These are phyloP conservation scores for Lolium rigidum DNA, from an alignment of 176 grass and related monocot genomes.

Conservation along the genomic window DNA sequence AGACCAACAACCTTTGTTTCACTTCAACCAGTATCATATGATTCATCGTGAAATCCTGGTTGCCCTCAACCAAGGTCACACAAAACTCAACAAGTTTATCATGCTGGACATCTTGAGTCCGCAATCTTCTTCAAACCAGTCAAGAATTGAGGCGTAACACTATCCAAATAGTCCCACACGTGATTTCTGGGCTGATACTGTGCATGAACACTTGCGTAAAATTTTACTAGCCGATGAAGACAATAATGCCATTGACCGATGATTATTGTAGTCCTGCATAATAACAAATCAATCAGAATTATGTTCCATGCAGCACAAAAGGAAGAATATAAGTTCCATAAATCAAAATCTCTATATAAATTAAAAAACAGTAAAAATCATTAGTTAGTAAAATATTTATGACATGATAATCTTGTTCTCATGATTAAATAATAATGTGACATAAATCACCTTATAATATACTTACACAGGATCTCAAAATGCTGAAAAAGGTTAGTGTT, in stretches of 20 bases:
- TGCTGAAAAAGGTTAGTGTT: slow-evolving; percentile 75
- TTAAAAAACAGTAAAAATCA: too few species aligned
- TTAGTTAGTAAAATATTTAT: slow-evolving; percentile 38
- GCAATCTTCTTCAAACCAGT: slow-evolving; percentile 84
- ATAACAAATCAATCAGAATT: slow-evolving; percentile 38
- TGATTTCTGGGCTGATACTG: slow-evolving; percentile 78
- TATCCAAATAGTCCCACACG: slow-evolving; percentile 96
- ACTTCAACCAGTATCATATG: slow-evolving; percentile 95
- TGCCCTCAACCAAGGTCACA: slow-evolving; percentile 83
- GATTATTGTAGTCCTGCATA: slow-evolving; percentile 94
- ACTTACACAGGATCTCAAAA: slow-evolving; percentile 89
- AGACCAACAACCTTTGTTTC: slow-evolving; percentile 99
- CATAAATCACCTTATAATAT: slow-evolving; percentile 81
- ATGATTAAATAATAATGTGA: slow-evolving; percentile 27
- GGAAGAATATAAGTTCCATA: too few species aligned
- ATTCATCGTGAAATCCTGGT: slow-evolving; percentile 95
- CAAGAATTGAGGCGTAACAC: slow-evolving; percentile 92
- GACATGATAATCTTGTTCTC: not conserved
- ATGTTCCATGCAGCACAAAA: slow-evolving; percentile 34
- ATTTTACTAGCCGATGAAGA: slow-evolving; percentile 93
- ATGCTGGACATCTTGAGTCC: slow-evolving; percentile 94
- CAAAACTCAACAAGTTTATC: too few species aligned
- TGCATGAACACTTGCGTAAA: slow-evolving; percentile 96
- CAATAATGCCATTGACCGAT: slow-evolving; percentile 99
- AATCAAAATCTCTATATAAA: too few species aligned